Base-by-base conservation (phyloP, 805 yeast genomes). In the Metschnikowia chrysomelidarum region DNA sequence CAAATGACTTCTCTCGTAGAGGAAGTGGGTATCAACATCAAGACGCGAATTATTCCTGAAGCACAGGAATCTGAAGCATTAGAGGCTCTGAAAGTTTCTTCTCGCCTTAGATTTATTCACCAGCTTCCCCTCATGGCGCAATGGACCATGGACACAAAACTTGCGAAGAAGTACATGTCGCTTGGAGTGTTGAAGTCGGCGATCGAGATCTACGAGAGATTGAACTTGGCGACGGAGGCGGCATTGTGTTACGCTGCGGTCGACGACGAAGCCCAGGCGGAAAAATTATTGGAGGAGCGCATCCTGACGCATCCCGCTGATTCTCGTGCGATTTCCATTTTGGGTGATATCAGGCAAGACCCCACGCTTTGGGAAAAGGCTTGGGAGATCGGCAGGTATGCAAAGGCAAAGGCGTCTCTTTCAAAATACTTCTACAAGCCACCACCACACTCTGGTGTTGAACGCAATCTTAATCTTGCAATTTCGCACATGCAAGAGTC, bases 1-100 rank as follows among this genome's bases (percentile, higher is more conserved):
- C 98, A 93, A 60, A 80, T 93, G 82, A 91, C 89, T 36, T 81
- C 95, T 3, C 66, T 93, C 27, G 93, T 89, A 18, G 96, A 88
- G 53, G 96, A 89, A 56, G 67, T 87, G 17, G 95, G 91, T 2
- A 71, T 80, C 38, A 75, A 79, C 38, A 76, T 82, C 33, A 67
- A 71, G 35, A 64, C 81, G 7, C 71, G 79, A 32, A 47, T 65
- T 67, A 51, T 76, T 68, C 62, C 85, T 72, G 43, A 69, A 56
- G 60, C 65, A 0, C 47, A 46, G 19, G 59, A 61, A 12, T 44
- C 54, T 2, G 35, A 38, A 3, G 50, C 49, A 10, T 53, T 56
- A 4, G 55, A 57, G 7, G 40, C 40, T 3, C 54, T 70, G 9
- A 61, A 71, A 3, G 64, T 73, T 23, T 67, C 80, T 3, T 48